Evolutionary conservation across 495 filamentous ascomycete species (phyloP), one percentile per base, ranked within the genome.

Genomic region (Chaetomium tenue): DNA sequence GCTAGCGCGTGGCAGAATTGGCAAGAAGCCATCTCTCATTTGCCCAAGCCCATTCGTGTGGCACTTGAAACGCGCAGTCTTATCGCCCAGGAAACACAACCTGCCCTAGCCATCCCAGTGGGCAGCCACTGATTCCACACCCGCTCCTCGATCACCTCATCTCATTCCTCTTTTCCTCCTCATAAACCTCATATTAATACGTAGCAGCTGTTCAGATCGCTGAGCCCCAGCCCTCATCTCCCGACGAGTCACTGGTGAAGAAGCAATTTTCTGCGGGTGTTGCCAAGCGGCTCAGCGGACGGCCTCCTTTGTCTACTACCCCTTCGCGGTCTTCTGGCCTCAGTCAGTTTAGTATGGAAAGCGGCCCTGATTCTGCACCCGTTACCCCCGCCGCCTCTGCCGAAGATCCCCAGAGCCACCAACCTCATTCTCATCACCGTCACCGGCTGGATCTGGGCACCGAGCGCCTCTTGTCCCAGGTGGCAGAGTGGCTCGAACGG

Each of bases 401-500:
- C 5, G 73, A 72, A 26, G 78, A 80, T 16, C 67, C 75, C 11
- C 65, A 71, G 23, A 60, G 61, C 39, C 70, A 68, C 12, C 68
- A 64, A 39, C 63, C 65, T 33, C 74, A 73, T 16, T 28, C 63
- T 25, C 69, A 74, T 56, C 72, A 76, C 40, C 73, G 73, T 7
- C 73, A 79, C 63, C 71, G 72, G 12, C 66, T 76, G 58, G 78
- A 82, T 58, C 63, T 74, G 33, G 64, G 71, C 55, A 75, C 75
- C 51, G 79, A 85, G 67, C 81, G 75, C 60, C 76, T 97, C 7
- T 72, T 93, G 46, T 79, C 84, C 48, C 90, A 93, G 71, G 86
- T 97, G 25, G 79, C 82, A 23, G 86, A 88, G 63, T 97, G 92
- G 92, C 79, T 97, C 47, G 83, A 91, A 59, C 82, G 84, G 48